Evolutionary conservation across 2,329 filamentous ascomycete species (phyloP).

Genomic region (Metarhizium guizhouense): DNA sequence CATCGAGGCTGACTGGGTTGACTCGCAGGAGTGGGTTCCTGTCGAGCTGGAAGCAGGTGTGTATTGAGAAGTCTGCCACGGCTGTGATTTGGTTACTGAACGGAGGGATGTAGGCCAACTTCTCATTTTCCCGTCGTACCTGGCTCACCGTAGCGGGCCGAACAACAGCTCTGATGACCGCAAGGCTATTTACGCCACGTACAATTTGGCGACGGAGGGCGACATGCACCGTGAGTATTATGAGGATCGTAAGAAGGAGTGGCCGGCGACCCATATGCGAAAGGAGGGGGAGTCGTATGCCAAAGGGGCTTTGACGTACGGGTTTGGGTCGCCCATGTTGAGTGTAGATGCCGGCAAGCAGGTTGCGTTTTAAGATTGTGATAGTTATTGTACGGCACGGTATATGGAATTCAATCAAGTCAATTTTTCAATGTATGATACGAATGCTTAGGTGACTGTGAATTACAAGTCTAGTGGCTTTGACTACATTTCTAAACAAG

Average conservation of each 20-base stretch:
- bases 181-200: conserved; percentile 13
- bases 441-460: too few species aligned
- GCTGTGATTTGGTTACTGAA: not conserved
- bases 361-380: too few species aligned
- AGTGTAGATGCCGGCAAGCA: too few species aligned
- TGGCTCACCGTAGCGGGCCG: conserved; percentile 10
- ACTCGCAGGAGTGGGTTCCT: conserved; percentile 8
- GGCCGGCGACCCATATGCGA: conserved; percentile 4
- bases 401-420: too few species aligned
- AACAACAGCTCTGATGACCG: conserved; percentile 9
- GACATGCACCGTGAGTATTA: conserved; percentile 12
- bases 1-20: conserved; percentile 10
- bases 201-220: conserved; percentile 11
- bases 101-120: conserved; percentile 6
- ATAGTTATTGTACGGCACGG: too few species aligned
- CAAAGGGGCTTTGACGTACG: too few species aligned
- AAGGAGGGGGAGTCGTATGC: too few species aligned
- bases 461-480: too few species aligned
- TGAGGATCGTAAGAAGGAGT: conserved; percentile 10
- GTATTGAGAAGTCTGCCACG: not conserved
- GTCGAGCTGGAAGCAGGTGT: conserved; percentile 11
- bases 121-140: conserved; percentile 11
- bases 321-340: too few species aligned
- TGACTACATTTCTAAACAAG: too few species aligned
- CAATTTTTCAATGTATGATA: too few species aligned